Conservation (phyloP, 768 basidiomycete genomes). For the Wakefieldia striispora region DNA sequence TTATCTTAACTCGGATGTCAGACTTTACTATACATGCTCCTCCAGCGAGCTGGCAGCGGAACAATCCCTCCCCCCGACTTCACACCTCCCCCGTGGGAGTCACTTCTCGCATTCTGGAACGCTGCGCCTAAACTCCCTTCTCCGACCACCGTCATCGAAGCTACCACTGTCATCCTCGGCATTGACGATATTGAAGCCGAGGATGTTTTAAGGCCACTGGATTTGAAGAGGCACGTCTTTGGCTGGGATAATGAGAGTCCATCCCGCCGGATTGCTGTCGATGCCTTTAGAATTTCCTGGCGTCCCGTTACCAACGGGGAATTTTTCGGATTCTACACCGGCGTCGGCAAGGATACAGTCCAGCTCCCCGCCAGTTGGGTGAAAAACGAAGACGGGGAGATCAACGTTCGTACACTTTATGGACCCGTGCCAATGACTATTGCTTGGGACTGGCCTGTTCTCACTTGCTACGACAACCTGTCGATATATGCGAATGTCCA, state of each 20-base stretch:
- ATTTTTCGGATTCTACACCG: conserved; percentile 65
- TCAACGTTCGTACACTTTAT: conserved; percentile 79
- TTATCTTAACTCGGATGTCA: conserved; percentile 21
- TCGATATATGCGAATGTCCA: conserved; percentile 79
- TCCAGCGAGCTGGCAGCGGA: conserved; percentile 76
- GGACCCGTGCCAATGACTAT: conserved; percentile 77
- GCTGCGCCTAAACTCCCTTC: conserved; percentile 41
- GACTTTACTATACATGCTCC: conserved; percentile 93
- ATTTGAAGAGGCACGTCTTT: conserved; percentile 61
- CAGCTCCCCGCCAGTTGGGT: conserved; percentile 29
- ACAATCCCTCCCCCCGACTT: conserved; percentile 80
- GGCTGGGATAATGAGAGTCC: conserved; percentile 98
- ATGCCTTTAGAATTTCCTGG: conserved; percentile 75
- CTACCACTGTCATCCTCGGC: conserved; percentile 62
- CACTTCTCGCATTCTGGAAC: conserved; percentile 48
- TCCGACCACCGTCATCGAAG: conserved; percentile 54
- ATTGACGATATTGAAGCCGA: conserved; percentile 80
- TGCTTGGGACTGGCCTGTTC: conserved; percentile 83
- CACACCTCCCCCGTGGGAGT: conserved; percentile 66
- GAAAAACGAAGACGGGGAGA: conserved; percentile 9
- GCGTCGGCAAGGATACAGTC: conserved; percentile 43
- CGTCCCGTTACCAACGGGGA: conserved; percentile 88
- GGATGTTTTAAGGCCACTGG: conserved; percentile 44
- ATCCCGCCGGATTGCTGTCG: conserved; percentile 54
- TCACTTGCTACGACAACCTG: conserved; percentile 75